Evolutionary conservation across 208 protist genomes (phyloP).

Genomic region (Vickermania ingenoplastis): DNA sequence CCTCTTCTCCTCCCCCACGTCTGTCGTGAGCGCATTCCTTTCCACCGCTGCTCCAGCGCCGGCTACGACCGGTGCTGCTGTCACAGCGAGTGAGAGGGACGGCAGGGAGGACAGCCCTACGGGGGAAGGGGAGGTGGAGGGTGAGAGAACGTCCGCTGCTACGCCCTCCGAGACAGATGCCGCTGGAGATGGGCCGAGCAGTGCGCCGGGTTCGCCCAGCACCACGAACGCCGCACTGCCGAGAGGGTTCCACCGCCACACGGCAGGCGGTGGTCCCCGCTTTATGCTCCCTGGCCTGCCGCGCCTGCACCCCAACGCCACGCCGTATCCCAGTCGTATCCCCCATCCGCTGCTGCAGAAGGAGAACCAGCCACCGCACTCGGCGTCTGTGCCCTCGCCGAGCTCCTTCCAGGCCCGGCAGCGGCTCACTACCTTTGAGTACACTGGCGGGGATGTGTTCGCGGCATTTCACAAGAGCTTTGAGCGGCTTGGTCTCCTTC

Average conservation of each 20-base stretch:
- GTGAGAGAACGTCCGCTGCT: neutral
- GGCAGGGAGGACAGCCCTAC: too few relatives aligned
- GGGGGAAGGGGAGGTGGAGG: neutral
- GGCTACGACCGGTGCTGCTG: neutral
- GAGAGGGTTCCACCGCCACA: neutral
- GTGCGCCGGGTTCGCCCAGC: neutral
- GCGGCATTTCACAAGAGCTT: slow-evolving; percentile 33
- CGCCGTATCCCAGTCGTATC: slow-evolving; percentile 11
- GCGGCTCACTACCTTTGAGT: slow-evolving; percentile 23
- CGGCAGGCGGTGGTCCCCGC: neutral
- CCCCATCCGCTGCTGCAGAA: slow-evolving; percentile 36
- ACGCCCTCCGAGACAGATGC: neutral
- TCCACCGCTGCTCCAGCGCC: neutral
- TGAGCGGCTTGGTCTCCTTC: slow-evolving; percentile 18
- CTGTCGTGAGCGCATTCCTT: neutral
- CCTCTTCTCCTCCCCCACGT: neutral
- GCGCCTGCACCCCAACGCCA: slow-evolving; percentile 17
- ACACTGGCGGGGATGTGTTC: slow-evolving; percentile 48
- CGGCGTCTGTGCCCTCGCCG: neutral
- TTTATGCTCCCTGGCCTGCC: slow-evolving; percentile 29
- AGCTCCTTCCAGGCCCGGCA: slow-evolving; percentile 1
- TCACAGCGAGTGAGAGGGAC: too few relatives aligned
- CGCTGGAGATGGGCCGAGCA: neutral
- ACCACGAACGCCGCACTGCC: neutral
- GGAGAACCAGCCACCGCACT: neutral